These are phyloP conservation scores for Spergularia marina DNA, from an alignment of 148 eudicot species.

Conservation along the genomic window DNA sequence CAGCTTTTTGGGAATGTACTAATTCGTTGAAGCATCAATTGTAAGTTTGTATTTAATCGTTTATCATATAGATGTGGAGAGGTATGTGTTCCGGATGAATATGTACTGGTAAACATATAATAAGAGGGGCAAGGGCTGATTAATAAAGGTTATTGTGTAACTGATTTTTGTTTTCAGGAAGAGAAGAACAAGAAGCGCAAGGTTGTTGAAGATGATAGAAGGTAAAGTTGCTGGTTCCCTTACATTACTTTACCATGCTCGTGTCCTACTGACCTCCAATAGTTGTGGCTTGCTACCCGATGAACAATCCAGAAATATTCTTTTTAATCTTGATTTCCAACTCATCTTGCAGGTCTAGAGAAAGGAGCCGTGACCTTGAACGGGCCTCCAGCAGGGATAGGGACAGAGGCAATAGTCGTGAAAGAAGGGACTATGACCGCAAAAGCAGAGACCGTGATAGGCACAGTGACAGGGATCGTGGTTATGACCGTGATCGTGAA, in stretches of 20 bases:
- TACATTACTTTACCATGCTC: not conserved
- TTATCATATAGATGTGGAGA: not conserved
- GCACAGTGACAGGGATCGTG: constrained; percentile 55
- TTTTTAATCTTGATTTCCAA: constrained; percentile 2
- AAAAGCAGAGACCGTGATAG: constrained; percentile 77
- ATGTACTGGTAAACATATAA: not conserved
- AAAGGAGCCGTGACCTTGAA: constrained; percentile 64
- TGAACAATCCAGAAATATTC: not conserved
- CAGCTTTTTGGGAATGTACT: constrained; percentile 25
- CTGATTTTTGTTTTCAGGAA: constrained; percentile 51
- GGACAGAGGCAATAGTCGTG: constrained; percentile 58
- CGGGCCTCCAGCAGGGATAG: constrained; percentile 66
- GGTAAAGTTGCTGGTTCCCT: constrained; percentile 33
- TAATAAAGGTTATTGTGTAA: constrained; percentile 14
- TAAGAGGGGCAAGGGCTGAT: not conserved
- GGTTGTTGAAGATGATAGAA: constrained; percentile 70
- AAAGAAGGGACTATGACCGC: constrained; percentile 60
- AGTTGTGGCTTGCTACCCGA: not conserved
- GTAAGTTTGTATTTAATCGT: constrained; percentile 23
- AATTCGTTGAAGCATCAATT: constrained; percentile 19
- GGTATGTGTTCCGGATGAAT: not conserved
- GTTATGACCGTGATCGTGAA: constrained; percentile 56
- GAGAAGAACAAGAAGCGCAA: constrained; percentile 68
- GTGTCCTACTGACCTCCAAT: not conserved
- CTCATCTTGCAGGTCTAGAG: constrained; percentile 59